Evolutionary conservation across 768 basidiomycete species (phyloP), one percentile per base, ranked within the genome.

Genomic region (Boletus pseudo-olivaceus): DNA sequence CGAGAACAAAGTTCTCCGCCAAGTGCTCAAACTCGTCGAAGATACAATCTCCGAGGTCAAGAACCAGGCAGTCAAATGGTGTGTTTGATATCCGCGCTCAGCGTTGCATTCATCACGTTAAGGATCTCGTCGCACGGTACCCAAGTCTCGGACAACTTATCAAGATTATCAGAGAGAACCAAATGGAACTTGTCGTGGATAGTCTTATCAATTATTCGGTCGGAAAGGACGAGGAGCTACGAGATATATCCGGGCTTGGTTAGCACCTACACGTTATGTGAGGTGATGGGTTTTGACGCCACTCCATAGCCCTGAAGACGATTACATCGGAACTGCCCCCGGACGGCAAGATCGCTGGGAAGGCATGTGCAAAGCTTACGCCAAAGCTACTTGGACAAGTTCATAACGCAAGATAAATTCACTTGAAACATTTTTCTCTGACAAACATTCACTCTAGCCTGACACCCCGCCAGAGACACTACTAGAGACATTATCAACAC

Each of bases 1-100:
- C 32, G 97, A 99, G 76, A 84, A 77, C 68, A 90, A 88, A 67
- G 85, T 96, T 47, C 78, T 96, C 44, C 83, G 82, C 39, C 85
- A 89, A 68, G 93, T 98, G 1, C 77, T 98, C 40, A 77, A 83
- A 33, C 81, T 98, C 19, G 87, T 98, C 5, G 89, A 91, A 66
- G 97, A 99, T 74, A 88, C 87, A 72, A 98, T 95, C 61, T 93
- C 93, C 8, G 97, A 99, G 76, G 97, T 98, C 59, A 98, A 98
- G 78, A 97, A 97, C 66, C 88, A 92, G 69, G 93, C 93, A 2
- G 96, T 97, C 11, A 93, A 95, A 76, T 95, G 93, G 96, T 90
- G 62, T 68, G 33, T 45, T n/a, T 35, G 2, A 38, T 26, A 19
- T 47, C 23, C 33, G 11, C 11, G 51, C 32, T 20, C 33, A 17